Evolutionary conservation across 1,284 basidiomycete species (phyloP).

Genomic region (Apiotrichum sp.): DNA sequence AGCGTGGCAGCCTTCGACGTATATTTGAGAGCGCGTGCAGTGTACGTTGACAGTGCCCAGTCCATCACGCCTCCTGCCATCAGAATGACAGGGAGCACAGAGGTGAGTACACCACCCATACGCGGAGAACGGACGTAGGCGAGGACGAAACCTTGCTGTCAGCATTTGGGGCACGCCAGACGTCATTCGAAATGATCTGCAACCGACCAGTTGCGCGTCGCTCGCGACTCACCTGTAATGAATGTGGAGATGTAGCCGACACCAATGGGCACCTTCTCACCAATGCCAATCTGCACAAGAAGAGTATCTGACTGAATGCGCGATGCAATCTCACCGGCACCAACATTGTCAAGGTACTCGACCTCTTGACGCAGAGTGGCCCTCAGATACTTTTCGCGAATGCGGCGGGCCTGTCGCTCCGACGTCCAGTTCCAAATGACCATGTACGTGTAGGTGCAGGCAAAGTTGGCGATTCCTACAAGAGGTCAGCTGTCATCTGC

Average conservation of each 20-base stretch:
- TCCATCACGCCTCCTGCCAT: slow-evolving; percentile 56
- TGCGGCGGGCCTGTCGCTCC: slow-evolving; percentile 79
- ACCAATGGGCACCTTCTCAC: slow-evolving; percentile 67
- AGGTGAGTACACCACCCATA: slow-evolving; percentile 78
- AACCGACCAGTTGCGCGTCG: too few relatives aligned
- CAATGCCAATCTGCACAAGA: slow-evolving; percentile 78
- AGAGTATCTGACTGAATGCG: slow-evolving; percentile 73
- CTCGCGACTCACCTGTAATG: slow-evolving; percentile 50
- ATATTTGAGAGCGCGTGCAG: slow-evolving; percentile 57
- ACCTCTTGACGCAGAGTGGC: slow-evolving; percentile 54
- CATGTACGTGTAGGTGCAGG: slow-evolving; percentile 64
- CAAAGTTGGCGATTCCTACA: slow-evolving; percentile 50
- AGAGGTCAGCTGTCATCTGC: not conserved
- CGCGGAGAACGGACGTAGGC: slow-evolving; percentile 63
- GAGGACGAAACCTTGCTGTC: slow-evolving; percentile 55
- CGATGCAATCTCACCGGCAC: slow-evolving; percentile 91
- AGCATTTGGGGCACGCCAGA: not conserved
- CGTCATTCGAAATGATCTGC: too few relatives aligned
- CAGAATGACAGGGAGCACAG: slow-evolving; percentile 81
- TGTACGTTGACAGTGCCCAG: slow-evolving; percentile 36
- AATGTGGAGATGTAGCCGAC: slow-evolving; percentile 53
- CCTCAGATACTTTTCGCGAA: slow-evolving; percentile 48
- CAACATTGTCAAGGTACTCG: slow-evolving; percentile 92
- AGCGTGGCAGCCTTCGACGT: slow-evolving; percentile 77
- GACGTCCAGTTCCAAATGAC: slow-evolving; percentile 79